Evolutionary conservation across 805 yeast genomes (phyloP).

Genomic region (Ogataea philodendri): DNA sequence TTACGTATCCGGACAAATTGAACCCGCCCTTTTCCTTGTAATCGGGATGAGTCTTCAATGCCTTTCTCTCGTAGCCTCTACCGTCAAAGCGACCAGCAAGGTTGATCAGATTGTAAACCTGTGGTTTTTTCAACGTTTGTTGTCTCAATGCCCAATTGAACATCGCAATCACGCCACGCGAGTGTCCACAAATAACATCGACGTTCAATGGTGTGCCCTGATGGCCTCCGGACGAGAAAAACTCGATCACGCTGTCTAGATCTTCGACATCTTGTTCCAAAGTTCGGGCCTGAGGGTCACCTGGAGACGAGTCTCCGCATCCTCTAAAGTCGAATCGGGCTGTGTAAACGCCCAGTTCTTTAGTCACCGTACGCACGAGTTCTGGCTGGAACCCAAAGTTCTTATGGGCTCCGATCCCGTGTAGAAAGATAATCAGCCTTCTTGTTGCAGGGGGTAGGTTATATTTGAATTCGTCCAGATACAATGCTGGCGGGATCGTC

Average conservation of each 20-base stretch:
- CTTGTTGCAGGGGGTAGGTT: conserved; percentile 20
- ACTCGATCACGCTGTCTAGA: conserved; percentile 46
- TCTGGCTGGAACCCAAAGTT: conserved; percentile 70
- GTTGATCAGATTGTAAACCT: conserved; percentile 64
- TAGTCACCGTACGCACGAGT: conserved; percentile 59
- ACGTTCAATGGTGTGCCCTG: conserved; percentile 45
- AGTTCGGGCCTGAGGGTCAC: conserved; percentile 55
- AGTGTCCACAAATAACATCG: conserved; percentile 68
- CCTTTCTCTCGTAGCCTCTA: conserved; percentile 43
- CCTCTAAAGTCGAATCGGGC: conserved; percentile 83
- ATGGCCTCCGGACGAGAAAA: conserved; percentile 24
- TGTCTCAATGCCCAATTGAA: conserved; percentile 63
- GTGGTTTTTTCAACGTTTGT: conserved; percentile 29
- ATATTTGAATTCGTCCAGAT: conserved; percentile 13
- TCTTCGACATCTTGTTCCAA: conserved; percentile 69
- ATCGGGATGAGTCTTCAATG: conserved; percentile 32
- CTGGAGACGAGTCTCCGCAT: conserved; percentile 66
- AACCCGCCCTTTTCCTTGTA: conserved; percentile 45
- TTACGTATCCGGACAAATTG: conserved; percentile 41
- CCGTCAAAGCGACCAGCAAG: conserved; percentile 69
- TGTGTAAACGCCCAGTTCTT: conserved; percentile 57
- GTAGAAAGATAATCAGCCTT: conserved; percentile 56
- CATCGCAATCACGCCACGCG: conserved; percentile 77
- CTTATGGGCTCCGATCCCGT: conserved; percentile 85
- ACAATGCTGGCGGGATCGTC: conserved; percentile 21